Base-by-base conservation (phyloP, 768 basidiomycete species). In the Podaxis sp. region DNA sequence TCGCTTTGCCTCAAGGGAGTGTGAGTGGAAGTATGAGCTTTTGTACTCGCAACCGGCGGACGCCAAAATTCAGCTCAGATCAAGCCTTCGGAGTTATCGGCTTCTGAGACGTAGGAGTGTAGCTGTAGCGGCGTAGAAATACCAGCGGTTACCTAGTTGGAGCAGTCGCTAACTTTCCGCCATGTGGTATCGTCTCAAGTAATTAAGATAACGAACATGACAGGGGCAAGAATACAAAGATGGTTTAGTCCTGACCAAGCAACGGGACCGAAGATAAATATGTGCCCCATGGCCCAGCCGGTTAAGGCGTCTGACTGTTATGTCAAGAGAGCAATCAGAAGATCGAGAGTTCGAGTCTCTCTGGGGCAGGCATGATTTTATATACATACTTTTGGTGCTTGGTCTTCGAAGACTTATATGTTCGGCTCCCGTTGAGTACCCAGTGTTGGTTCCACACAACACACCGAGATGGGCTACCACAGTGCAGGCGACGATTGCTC, bases 221-320 rank as follows among this genome's bases (percentile, higher is more conserved):
- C n/a, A 16, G 1, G n/a, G n/a, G n/a, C n/a, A n/a, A n/a, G 40
- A 42, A 42, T 42, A 32, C 32, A 1, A 32, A 32, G 32, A 32
- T 32, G 32, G 32, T 32, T 32, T 7, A 32, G 7, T 32, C 32
- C 28, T n/a, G 28, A 40, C 14, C 21, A 50, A 6, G 4, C 16
- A 18, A 50, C 5, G 23, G 11, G n/a, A 14, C 14, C 1, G 18
- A 0, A 5, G 2, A 13, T 0, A n/a, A 25, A 23, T n/a, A 44
- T 16, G 57, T 60, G 59, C 59, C 59, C 59, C 59, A 60, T 60
- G 59, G 59, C 59, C 51, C 50, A 60, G 59, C 40, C 46, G 59
- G 59, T 53, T 60, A 60, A 52, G 51, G 59, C 44, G 59, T 60
- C 59, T 52, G 59, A 60, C 59, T 60, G 59, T 60, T 60, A 54